A percentile compares a stretch with the other conserved stretches of the same genome.
Evolutionary conservation across 768 basidiomycete genomes (phyloP).

Genomic region (Butyriboletus loyo): DNA sequence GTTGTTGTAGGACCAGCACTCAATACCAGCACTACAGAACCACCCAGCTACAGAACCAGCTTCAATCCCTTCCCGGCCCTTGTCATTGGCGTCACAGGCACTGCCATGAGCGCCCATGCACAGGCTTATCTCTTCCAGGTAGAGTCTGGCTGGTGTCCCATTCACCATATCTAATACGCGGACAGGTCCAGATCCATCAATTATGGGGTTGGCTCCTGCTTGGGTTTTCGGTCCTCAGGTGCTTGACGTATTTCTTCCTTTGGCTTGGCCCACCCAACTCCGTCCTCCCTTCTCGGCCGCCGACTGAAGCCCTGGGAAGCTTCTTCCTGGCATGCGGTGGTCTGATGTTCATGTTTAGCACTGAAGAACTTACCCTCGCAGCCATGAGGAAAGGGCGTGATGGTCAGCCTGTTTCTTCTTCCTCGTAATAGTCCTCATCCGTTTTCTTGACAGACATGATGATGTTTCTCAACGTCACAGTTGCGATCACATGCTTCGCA

Average conservation of each 20-base stretch:
- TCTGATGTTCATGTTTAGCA: constrained; percentile 83
- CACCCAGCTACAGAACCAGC: constrained; percentile 67
- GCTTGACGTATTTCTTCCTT: constrained; percentile 91
- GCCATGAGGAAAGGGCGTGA: constrained; percentile 90
- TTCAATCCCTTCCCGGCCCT: constrained; percentile 94
- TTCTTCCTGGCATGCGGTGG: constrained; percentile 90
- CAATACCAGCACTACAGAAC: constrained; percentile 50
- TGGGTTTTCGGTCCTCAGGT: constrained; percentile 74
- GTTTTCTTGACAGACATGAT: constrained; percentile 57
- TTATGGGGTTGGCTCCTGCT: constrained; percentile 90
- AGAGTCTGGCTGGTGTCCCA: not conserved
- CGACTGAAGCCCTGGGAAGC: constrained; percentile 85
- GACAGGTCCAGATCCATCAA: constrained; percentile 79
- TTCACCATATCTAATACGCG: constrained; percentile 6
- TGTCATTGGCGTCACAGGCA: constrained; percentile 89
- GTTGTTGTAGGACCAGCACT: constrained; percentile 30
- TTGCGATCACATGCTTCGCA: constrained; percentile 81
- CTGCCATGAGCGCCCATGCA: constrained; percentile 89
- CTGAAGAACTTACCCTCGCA: constrained; percentile 84
- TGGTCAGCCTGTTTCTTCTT: constrained; percentile 45
- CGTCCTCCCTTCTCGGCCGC: constrained; percentile 86
- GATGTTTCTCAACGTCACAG: constrained; percentile 85
- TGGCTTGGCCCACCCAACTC: constrained; percentile 84
- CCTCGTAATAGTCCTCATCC: not conserved
- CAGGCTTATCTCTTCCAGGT: constrained; percentile 91